A percentile compares a stretch with the other conserved stretches of the same genome.
phyloP scores from a whole-genome alignment of 202 grass and related monocot species.

The Schoenoplectus triqueter region DNA sequence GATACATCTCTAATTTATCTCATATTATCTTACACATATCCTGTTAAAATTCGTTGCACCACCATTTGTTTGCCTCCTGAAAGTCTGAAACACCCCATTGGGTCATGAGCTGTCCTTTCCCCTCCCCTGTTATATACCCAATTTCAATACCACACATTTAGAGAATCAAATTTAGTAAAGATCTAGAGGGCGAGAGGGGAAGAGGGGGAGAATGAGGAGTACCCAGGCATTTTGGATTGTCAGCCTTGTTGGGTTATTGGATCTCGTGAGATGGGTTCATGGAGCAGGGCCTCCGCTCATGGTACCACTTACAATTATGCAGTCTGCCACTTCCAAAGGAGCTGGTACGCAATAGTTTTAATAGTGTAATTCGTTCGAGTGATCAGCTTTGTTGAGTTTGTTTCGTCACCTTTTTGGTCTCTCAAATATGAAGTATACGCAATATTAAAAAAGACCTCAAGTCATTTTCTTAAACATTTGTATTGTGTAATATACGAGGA shows the following conservation, averaged over 20 bases:
- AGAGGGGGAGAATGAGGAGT: slow-evolving; percentile 13
- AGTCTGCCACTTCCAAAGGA: slow-evolving; percentile 54
- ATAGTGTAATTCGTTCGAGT: not conserved
- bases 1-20: not conserved
- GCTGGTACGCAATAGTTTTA: slow-evolving; percentile 52
- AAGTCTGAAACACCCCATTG: slow-evolving; percentile 27
- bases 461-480: not conserved
- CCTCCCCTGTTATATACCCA: slow-evolving; percentile 30
- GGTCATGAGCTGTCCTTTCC: slow-evolving; percentile 38
- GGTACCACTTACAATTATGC: slow-evolving; percentile 71
- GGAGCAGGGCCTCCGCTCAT: slow-evolving; percentile 34
- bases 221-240: slow-evolving; percentile 11
- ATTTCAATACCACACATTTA: slow-evolving; percentile 25
- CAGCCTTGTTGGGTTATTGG: slow-evolving; percentile 30
- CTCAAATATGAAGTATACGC: not conserved
- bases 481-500: not conserved
- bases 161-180: slow-evolving; percentile 15
- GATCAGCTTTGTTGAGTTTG: slow-evolving; percentile 18
- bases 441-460: not conserved
- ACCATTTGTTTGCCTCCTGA: slow-evolving; percentile 5
- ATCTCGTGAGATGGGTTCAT: not conserved
- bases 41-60: slow-evolving; percentile 34
- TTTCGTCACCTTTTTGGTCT: slow-evolving; percentile 2
- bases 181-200: not conserved
- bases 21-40: not conserved